phyloP scores from a whole-genome alignment of 2,329 filamentous ascomycete genomes.

The Xylariales sp. region DNA sequence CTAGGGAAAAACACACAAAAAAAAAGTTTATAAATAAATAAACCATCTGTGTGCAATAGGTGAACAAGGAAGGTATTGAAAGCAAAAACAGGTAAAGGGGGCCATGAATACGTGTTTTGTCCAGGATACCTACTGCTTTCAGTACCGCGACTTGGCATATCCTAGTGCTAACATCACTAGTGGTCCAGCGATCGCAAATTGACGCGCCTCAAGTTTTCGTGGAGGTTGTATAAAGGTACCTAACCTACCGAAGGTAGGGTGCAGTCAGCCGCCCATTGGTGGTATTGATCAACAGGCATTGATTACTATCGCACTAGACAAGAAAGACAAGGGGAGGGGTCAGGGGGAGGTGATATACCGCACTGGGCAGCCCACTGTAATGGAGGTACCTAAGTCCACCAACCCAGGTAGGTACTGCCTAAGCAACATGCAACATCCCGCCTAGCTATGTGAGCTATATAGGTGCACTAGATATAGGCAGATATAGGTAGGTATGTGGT shows the following conservation, averaged over 20 bases:
- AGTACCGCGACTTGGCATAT: conserved; percentile 41
- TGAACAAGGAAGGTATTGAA: conserved; percentile 15
- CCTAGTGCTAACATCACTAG: conserved; percentile 33
- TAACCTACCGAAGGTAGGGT: conserved; percentile 29
- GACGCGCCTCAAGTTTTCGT: conserved; percentile 40
- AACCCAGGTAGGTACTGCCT: not conserved
- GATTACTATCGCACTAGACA: conserved; percentile 42
- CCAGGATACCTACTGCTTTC: conserved; percentile 17
- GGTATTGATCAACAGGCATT: conserved; percentile 37
- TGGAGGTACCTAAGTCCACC: too few relatives aligned
- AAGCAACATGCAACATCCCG: not conserved
- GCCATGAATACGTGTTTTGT: conserved; percentile 20
- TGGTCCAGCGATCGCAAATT: conserved; percentile 35
- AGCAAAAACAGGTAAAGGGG: conserved; percentile 1
- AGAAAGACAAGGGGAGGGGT: conserved; percentile 34
- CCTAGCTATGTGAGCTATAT: too few relatives aligned
- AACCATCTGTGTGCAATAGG: not conserved
- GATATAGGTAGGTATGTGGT: too few relatives aligned
- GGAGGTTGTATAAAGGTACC: conserved; percentile 45
- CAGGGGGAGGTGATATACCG: not conserved
- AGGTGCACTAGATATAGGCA: too few relatives aligned
- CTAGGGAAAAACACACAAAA: not conserved
- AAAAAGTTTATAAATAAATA: not conserved
- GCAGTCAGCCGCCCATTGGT: conserved; percentile 38
- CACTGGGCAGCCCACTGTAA: too few relatives aligned